Base-by-base conservation (phyloP, 768 basidiomycete genomes). In the Obba rivulosa region DNA sequence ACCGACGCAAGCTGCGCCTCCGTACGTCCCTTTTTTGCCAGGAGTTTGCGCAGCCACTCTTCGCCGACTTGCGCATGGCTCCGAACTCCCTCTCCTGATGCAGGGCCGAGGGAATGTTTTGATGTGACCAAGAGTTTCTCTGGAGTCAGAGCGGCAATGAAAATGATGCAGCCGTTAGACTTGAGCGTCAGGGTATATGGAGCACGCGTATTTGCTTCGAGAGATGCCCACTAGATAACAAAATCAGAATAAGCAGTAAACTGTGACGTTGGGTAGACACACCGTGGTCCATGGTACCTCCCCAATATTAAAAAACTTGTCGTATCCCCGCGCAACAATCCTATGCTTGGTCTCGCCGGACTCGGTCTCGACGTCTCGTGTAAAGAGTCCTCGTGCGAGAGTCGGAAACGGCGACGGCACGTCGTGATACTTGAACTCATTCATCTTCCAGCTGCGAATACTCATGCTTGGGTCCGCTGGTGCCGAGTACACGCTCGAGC, bases 291-390 rank as follows among this genome's bases (percentile, higher is more conserved):
- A 98, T 2, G 86, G 89, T 4, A 97, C 92, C 65, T 99, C 96
- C 3, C 85, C 90, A 24, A 96, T 90, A 62, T 96, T 97, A 74
- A 97, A 98, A 68, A 99, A 98, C 71, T 99, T 99, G 72, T 98
- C 96, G 62, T 99, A 98, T 0, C 95, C 96, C 40, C 96, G 72
- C 0, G 79, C 86, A 1, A 96, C 82, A 48, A 99, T 93, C 48
- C 83, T 70, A 51, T 73, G 66, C 45, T 61, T 62, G 41, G 52
- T 22, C 50, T 74, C 62, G 34, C 60, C 64, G 37, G 64, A 59
- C 46, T 63, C 50, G 1, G 49, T 53, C 44, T 63, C 55, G 14
- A 69, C 62, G 40, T 86, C 76, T 10, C 70, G 65, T 0, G 89
- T 86, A 64, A 97, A 98, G 21, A 99, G 62, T 0, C 96, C 96